Evolutionary conservation across 371 early-diverging fungal genomes (phyloP), one percentile per base, ranked within the genome.

Genomic region (Mortierella sp.): DNA sequence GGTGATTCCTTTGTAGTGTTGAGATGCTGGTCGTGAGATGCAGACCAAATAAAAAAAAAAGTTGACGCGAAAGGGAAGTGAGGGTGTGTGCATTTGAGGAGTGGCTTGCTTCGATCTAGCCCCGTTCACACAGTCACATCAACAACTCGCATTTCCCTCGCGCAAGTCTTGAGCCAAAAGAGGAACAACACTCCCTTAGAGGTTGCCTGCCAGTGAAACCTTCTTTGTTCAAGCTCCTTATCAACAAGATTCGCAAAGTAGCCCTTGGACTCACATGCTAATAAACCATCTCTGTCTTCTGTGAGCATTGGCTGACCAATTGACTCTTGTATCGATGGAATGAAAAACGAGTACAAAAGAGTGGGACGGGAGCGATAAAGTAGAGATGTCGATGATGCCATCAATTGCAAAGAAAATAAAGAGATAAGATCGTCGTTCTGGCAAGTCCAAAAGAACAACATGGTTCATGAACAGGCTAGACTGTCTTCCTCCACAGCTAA

Each of bases 51-150:
- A 19, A 55, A 55, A 8, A 55, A 55, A 34, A 31, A 31, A 55
- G 16, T 50, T 31, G 31, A 19, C 58, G 34, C 58, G 58, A 55
- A 34, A 34, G 34, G 14, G 34, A 7, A 31, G n/a, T n/a, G 16
- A 55, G 26, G 31, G 34, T 19, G 58, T 29, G 53, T 26, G 58
- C 58, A 55, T 45, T 45, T 55, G n/a, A n/a, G n/a, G n/a, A n/a
- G 58, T 55, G 58, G 58, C 58, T 55, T 55, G 58, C 58, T 31
- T 16, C 31, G 58, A 55, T 55, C 58, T 34, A 55, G 31, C 31
- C 58, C 19, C 13, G 5, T 55, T 31, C 31, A 4, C 31, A 4
- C 58, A 55, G 58, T 55, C 58, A 55, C 58, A 55, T 55, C 58
- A 53, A 53, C 29, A 53, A 24, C 16, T n/a, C n/a, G n/a, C n/a